A percentile compares a stretch with the other conserved stretches of the same genome.
Conservation (phyloP, 768 basidiomycete genomes). For the Collybiopsis luxurians region DNA sequence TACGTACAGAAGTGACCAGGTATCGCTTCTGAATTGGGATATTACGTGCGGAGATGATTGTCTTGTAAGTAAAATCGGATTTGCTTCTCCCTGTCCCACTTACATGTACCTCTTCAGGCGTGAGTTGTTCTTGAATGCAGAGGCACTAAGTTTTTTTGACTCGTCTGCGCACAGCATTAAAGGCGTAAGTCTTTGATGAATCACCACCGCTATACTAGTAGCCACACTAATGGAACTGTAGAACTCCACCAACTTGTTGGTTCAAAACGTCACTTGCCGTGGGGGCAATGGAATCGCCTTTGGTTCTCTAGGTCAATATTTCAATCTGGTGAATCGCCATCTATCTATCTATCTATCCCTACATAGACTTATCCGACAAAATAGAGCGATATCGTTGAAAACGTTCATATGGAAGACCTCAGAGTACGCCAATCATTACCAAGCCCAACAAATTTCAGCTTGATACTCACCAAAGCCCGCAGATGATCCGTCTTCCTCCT, state of each 20-base stretch:
- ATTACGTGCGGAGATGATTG: conserved; percentile 65
- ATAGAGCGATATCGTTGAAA: conserved; percentile 52
- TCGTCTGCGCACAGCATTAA: conserved; percentile 42
- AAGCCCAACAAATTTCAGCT: not conserved
- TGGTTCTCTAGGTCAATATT: conserved; percentile 58
- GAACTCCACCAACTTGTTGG: conserved; percentile 55
- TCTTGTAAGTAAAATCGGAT: conserved; percentile 24
- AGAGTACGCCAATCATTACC: conserved; percentile 24
- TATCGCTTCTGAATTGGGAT: conserved; percentile 55
- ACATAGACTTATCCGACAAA: not conserved
- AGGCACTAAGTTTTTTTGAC: conserved; percentile 12
- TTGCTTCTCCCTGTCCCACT: too few relatives aligned
- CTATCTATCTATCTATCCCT: not conserved
- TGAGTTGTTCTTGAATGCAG: not conserved
- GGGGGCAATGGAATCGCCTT: conserved; percentile 63
- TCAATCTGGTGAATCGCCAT: conserved; percentile 36
- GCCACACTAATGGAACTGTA: conserved; percentile 15
- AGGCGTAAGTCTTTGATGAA: conserved; percentile 40
- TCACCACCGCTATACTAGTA: not conserved
- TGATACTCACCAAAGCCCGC: not conserved
- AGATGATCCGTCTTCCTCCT: conserved; percentile 45
- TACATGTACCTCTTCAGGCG: not conserved
- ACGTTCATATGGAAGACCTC: conserved; percentile 48
- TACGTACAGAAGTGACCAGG: conserved; percentile 48
- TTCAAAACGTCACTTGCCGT: conserved; percentile 47